Conservation (phyloP, 2,329 filamentous ascomycete species). For the Calonectria montana region DNA sequence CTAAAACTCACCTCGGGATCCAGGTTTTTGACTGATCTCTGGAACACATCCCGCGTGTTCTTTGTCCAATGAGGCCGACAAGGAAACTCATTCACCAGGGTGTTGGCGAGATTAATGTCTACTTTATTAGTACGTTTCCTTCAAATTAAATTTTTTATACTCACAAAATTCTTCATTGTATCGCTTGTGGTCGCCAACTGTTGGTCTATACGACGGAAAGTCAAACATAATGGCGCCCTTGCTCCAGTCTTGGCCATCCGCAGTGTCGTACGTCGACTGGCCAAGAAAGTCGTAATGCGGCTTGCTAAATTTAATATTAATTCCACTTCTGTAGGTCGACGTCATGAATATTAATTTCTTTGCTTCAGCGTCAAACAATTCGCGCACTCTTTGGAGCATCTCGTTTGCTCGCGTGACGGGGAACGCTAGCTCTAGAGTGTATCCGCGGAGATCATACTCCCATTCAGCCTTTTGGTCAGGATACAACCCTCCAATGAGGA, state of each 20-base stretch:
- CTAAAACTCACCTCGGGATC: conserved; percentile 53
- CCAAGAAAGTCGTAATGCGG: conserved; percentile 61
- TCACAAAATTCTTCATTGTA: conserved; percentile 64
- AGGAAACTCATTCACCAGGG: conserved; percentile 61
- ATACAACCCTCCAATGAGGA: conserved; percentile 64
- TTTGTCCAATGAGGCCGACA: conserved; percentile 66
- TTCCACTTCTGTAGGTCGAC: conserved; percentile 62
- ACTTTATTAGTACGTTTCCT: neutral
- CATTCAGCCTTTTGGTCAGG: conserved; percentile 60
- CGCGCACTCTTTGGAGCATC: conserved; percentile 60
- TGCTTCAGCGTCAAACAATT: conserved; percentile 60
- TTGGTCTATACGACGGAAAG: conserved; percentile 61
- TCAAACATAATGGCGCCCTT: conserved; percentile 66
- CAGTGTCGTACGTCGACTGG: conserved; percentile 60
- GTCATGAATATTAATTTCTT: conserved; percentile 59
- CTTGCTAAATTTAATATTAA: conserved; percentile 65
- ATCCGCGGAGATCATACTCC: conserved; percentile 60
- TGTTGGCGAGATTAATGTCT: conserved; percentile 58
- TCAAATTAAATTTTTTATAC: conserved; percentile 21
- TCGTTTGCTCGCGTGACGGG: conserved; percentile 61
- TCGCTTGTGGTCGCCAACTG: conserved; percentile 56
- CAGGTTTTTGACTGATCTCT: conserved; percentile 57
- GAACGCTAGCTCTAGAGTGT: conserved; percentile 64
- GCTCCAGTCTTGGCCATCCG: conserved; percentile 58
- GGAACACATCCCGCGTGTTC: conserved; percentile 61